Base-by-base conservation (phyloP, 225 moss, liverwort and hornwort species). In the Polytrichum commune region DNA sequence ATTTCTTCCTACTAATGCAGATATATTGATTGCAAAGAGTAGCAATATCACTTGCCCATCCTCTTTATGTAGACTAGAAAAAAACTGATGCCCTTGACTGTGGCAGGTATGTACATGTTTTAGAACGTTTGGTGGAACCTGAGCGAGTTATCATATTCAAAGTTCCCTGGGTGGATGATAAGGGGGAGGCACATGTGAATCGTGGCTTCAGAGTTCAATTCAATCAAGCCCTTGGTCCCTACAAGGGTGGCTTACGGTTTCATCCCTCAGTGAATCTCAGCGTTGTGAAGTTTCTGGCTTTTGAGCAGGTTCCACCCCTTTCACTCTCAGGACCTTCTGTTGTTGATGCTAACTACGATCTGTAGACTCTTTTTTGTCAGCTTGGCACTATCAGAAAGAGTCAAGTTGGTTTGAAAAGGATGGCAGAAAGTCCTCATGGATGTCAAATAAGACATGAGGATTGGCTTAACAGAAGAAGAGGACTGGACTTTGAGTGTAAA, bases 151-250 rank as follows among this genome's bases (percentile, higher is more conserved):
- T 94, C 19, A 98, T 98, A 71, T 98, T 98, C 73, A 92, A 91
- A 85, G 97, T 98, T 75, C 94, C 97, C 69, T 98, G 97, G 97
- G 85, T 94, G 69, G 97, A 98, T 81, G 97, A 98, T 69, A 98
- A 98, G 78, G 97, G 97, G 67, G 97, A 98, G 85, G 92, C 92
- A 78, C 97, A 94, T 76, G 94, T 98, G 66, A 98, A 94, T 74
- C 89, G 97, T 77, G 97, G 97, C 72, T 98, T 98, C 74, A 89
- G 97, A 72, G 94, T 98, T 53, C 97, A 98, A 69, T 98, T 93
- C 73, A 98, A 91, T 74, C 97, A 98, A 87, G 94, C 94, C 28
- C 88, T 98, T 66, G 97, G 97, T 55, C 97, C 97, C 66, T 98
- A 94, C 73, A 98, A 98, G 84, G 97, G 97, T 67, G 97, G 97